phyloP scores from a whole-genome alignment of 305 asterid species.

The Fraxinus baroniana region DNA sequence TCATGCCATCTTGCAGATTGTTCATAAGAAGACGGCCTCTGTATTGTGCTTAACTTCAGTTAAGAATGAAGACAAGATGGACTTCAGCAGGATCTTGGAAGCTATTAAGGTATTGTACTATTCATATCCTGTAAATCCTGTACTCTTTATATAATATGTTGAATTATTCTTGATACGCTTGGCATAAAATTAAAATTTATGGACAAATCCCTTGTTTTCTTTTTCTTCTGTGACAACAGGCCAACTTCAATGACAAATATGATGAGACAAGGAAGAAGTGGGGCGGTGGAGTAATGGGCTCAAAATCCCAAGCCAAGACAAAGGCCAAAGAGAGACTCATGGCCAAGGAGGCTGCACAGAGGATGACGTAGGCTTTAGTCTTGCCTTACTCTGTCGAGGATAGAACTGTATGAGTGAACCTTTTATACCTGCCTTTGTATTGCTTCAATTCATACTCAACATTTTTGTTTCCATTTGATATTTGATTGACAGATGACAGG shows the following conservation, averaged over 20 bases:
- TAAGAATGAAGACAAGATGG: slow-evolving; percentile 89
- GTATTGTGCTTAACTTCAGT: slow-evolving; percentile 84
- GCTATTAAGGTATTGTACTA: slow-evolving; percentile 68
- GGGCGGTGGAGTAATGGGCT: slow-evolving; percentile 97
- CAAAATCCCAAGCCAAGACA: slow-evolving; percentile 80
- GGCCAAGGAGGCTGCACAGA: slow-evolving; percentile 85
- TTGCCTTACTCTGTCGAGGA: neutral
- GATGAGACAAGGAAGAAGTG: slow-evolving; percentile 84
- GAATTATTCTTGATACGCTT: neutral
- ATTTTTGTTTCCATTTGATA: slow-evolving; percentile 20
- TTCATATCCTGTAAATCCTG: neutral
- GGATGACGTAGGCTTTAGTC: slow-evolving; percentile 39
- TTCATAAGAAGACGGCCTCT: slow-evolving; percentile 81
- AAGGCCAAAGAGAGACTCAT: slow-evolving; percentile 79
- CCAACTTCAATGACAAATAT: slow-evolving; percentile 84
- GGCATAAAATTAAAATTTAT: neutral
- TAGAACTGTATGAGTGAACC: slow-evolving; percentile 10
- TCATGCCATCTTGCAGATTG: slow-evolving; percentile 47
- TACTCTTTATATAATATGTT: neutral
- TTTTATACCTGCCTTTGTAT: slow-evolving; percentile 3
- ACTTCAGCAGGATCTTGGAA: slow-evolving; percentile 76
- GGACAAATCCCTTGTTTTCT: neutral
- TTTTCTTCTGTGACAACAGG: slow-evolving; percentile 36
- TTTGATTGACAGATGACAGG: neutral
- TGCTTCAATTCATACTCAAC: slow-evolving; percentile 9